Evolutionary conservation across 2,329 filamentous ascomycete species (phyloP).

Genomic region (Cladosporium sp.): DNA sequence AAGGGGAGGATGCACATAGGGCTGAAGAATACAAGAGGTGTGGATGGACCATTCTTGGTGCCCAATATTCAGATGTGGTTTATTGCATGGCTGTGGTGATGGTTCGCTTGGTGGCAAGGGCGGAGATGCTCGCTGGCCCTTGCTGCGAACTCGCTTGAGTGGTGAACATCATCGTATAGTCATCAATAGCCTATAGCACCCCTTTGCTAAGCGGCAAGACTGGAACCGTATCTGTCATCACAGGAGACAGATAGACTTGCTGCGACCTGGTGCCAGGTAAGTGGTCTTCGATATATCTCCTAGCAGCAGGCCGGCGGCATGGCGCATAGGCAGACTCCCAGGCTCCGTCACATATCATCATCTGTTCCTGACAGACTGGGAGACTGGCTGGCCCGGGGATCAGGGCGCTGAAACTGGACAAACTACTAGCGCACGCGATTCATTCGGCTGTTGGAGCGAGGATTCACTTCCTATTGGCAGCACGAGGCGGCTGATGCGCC

Average conservation of each 20-base stretch:
- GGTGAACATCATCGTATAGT: neutral
- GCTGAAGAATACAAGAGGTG: neutral
- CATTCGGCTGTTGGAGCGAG: neutral
- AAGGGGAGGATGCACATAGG: neutral
- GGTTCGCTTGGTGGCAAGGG: neutral
- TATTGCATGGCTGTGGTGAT: neutral
- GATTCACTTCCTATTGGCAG: neutral
- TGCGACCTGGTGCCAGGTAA: too few relatives aligned
- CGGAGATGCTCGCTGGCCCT: neutral
- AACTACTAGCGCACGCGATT: neutral
- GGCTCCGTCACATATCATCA: neutral
- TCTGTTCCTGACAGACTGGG: neutral
- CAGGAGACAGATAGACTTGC: too few relatives aligned
- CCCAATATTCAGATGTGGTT: neutral
- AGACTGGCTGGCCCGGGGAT: conserved; percentile 1
- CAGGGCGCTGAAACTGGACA: neutral
- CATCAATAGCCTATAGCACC: neutral
- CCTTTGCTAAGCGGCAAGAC: neutral
- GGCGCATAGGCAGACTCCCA: neutral
- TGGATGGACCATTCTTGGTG: neutral
- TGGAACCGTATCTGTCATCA: neutral
- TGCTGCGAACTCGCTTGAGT: too few relatives aligned
- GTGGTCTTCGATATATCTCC: neutral
- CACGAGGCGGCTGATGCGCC: too few relatives aligned
- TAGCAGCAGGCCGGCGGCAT: neutral